Evolutionary conservation across 768 basidiomycete species (phyloP).

Genomic region (Mycena latifolia): DNA sequence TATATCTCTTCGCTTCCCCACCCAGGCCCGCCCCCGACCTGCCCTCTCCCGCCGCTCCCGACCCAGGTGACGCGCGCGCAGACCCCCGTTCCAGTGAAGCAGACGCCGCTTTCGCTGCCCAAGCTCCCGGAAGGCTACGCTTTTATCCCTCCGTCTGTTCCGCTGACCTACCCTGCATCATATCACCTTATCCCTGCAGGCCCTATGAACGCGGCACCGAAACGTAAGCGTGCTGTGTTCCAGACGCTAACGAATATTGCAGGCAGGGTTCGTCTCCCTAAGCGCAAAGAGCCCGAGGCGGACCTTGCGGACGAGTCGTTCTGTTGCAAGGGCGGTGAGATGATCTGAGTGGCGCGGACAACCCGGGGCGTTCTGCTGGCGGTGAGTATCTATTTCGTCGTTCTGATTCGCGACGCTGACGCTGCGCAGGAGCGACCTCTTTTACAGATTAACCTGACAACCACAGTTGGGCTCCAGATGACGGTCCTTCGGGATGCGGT

Average conservation of each 20-base stretch:
- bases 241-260: constrained; percentile 4
- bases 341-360: background rate
- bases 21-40: constrained; percentile 11
- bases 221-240: constrained; percentile 11
- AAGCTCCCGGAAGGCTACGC: constrained; percentile 16
- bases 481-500: constrained; percentile 18
- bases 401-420: too few relatives aligned
- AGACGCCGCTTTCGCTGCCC: background rate
- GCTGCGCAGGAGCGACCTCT: background rate
- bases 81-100: background rate
- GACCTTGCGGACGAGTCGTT: constrained; percentile 9
- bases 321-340: background rate
- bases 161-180: constrained; percentile 9
- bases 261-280: background rate
- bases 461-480: constrained; percentile 10
- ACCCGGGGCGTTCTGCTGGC: background rate
- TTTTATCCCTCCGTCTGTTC: background rate
- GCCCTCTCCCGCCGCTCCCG: background rate
- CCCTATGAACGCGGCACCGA: constrained; percentile 9
- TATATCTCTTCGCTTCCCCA: background rate
- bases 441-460: background rate
- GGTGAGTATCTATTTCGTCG: background rate
- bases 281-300: background rate
- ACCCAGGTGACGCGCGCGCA: background rate
- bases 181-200: constrained; percentile 20